Conservation (phyloP, 2,329 filamentous ascomycete genomes). For the Fusarium sublunatum region DNA sequence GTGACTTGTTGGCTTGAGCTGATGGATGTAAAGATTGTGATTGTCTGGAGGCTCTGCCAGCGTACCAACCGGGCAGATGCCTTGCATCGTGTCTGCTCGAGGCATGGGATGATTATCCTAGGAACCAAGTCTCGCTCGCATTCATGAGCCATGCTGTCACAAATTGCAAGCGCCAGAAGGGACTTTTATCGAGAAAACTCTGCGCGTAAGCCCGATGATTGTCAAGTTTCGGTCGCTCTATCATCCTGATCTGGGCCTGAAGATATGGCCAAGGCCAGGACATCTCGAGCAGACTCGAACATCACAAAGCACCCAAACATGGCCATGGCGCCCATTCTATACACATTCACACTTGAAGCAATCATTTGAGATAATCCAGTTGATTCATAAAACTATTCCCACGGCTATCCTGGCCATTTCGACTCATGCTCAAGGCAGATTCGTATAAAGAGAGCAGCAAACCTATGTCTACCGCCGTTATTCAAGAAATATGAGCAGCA, state of each 20-base stretch:
- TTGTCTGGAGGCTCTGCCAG: background rate
- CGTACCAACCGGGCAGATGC: no score
- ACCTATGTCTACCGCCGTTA: slow-evolving; percentile 36
- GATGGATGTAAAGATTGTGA: slow-evolving; percentile 1
- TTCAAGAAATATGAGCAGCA: slow-evolving; percentile 31
- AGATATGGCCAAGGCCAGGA: background rate
- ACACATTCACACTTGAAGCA: background rate
- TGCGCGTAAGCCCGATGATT: no score
- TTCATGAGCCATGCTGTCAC: no score
- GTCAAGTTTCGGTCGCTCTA: no score
- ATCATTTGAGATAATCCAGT: slow-evolving; percentile 30
- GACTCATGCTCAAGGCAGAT: slow-evolving; percentile 27
- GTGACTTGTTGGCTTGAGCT: slow-evolving; percentile 18
- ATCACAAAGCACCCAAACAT: background rate
- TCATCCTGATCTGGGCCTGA: no score
- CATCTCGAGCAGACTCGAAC: background rate
- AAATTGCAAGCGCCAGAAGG: no score
- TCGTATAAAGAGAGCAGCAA: slow-evolving; percentile 37
- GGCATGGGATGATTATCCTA: no score
- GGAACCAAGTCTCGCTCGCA: no score
- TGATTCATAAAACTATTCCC: slow-evolving; percentile 36
- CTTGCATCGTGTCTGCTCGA: no score
- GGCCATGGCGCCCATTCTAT: background rate
- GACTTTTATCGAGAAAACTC: no score
- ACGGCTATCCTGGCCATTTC: slow-evolving; percentile 34